Base-by-base conservation (phyloP, 2,329 filamentous ascomycete genomes). In the Cladosporium cucumerinum region DNA sequence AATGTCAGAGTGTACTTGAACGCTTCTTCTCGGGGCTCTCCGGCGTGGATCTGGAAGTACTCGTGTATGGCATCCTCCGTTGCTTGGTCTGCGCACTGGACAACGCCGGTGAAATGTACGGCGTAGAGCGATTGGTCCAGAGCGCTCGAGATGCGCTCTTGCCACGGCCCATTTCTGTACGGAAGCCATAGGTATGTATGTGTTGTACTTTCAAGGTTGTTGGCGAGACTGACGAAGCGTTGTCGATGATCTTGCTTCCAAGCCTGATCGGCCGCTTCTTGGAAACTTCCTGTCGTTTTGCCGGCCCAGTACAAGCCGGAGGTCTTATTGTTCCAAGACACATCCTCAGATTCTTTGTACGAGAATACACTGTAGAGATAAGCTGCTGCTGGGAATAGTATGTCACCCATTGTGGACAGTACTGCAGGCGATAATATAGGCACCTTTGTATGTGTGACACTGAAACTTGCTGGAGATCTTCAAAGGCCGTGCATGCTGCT, bases 1-100 rank as follows among this genome's bases (percentile, higher is more conserved):
- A 64, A 64, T 32, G 39, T 51, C 8, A 68, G 54, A 5, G 66
- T 66, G 39, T 66, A 65, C 30, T 68, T 55, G 21, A 61, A 48
- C 12, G 65, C 48, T 30, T 60, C 59, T 21, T 32, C 54, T 30
- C 65, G 51, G 16, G 57, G 61, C 36, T 66, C 61, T 28, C 21
- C 34, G 5, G 39, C 43, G 46, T 65, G 48, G 10, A 65, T 34
- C 3, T 54, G 46, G 34, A 52, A 52, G 25, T 52, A 28, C 6
- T 52, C 18, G 49, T 16, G 25, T 28, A 52, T 28, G 49, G 25
- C 14, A 6, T 26, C 2, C 2, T 52, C 18, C 1, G 49, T 52
- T 7, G 25, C 16, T 14, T 52, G 14, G 5, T 52, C 49, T 10
- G 18, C 23, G 25, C 5, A 28, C 25, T 52, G 49, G 25, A 52